A percentile compares a stretch with the other conserved stretches of the same genome.
phyloP scores from a whole-genome alignment of 345 rosid species.

The Murraya paniculata region DNA sequence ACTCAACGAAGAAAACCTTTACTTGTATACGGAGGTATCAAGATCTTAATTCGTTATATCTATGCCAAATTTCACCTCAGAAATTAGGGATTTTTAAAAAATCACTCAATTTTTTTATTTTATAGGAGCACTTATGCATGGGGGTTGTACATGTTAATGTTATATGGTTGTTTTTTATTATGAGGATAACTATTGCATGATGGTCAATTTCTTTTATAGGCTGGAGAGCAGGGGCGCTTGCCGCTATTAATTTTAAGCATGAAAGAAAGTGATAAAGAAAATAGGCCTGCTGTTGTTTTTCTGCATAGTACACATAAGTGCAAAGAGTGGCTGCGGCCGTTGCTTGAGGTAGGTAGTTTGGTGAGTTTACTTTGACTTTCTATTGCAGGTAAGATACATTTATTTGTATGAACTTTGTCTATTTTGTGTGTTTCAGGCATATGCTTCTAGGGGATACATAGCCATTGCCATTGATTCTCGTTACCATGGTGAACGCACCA shows the following conservation, averaged over 20 bases:
- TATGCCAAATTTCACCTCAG: neutral
- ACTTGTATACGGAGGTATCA: conserved; percentile 69
- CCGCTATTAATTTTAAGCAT: conserved; percentile 68
- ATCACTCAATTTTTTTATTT: neutral
- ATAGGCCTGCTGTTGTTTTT: conserved; percentile 76
- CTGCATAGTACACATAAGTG: conserved; percentile 73
- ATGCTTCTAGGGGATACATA: conserved; percentile 86
- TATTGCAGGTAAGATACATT: neutral
- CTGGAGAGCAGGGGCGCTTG: conserved; percentile 67
- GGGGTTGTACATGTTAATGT: neutral
- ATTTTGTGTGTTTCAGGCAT: conserved; percentile 48
- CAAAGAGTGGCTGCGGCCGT: conserved; percentile 87
- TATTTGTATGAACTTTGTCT: neutral
- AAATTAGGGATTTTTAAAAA: neutral
- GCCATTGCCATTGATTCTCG: conserved; percentile 86
- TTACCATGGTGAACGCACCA: conserved; percentile 88
- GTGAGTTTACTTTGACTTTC: neutral
- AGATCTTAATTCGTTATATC: neutral
- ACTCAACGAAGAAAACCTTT: conserved; percentile 68
- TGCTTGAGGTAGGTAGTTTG: conserved; percentile 61
- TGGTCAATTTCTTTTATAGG: conserved; percentile 33
- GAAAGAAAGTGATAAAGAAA: conserved; percentile 37
- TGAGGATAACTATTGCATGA: neutral
- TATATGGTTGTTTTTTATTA: neutral
- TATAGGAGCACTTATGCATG: neutral